These are phyloP conservation scores for Nicotiana sylvestris DNA, from an alignment of 257 asterid genomes.

Conservation along the genomic window DNA sequence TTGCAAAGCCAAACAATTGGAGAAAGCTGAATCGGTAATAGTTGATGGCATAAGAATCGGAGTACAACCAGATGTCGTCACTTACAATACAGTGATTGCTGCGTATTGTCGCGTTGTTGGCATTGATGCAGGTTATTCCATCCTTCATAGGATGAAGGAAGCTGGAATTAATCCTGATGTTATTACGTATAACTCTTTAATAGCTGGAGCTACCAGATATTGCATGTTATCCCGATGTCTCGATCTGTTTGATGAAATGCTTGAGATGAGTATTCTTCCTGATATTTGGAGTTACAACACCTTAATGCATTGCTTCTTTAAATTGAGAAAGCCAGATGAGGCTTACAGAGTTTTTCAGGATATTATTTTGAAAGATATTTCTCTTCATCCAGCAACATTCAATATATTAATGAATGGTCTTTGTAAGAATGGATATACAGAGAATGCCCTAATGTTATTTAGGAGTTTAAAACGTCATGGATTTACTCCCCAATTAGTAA, in stretches of 20 bases:
- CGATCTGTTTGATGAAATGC: constrained; percentile 73
- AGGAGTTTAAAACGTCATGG: constrained; percentile 51
- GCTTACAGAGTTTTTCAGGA: constrained; percentile 61
- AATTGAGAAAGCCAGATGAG: constrained; percentile 59
- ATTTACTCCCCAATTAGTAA: constrained; percentile 52
- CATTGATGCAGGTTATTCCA: constrained; percentile 58
- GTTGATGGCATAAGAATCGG: constrained; percentile 76
- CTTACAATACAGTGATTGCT: constrained; percentile 75
- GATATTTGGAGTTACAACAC: constrained; percentile 84
- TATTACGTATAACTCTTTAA: constrained; percentile 71
- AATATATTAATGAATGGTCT: constrained; percentile 79
- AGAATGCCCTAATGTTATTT: constrained; percentile 58
- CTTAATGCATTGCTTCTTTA: constrained; percentile 71
- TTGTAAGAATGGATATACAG: constrained; percentile 52
- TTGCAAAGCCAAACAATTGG: constrained; percentile 71
- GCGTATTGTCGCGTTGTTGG: constrained; percentile 66
- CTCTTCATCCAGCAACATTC: constrained; percentile 47
- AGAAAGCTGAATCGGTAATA: constrained; percentile 76
- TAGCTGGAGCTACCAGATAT: constrained; percentile 65
- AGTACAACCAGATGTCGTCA: constrained; percentile 68
- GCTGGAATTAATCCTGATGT: constrained; percentile 71
- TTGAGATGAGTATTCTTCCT: constrained; percentile 48
- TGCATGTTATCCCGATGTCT: constrained; percentile 39
- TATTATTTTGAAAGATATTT: constrained; percentile 43
- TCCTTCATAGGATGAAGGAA: constrained; percentile 67